Evolutionary conservation across 495 filamentous ascomycete species (phyloP).

Genomic region (Aspergillus taichungensis): DNA sequence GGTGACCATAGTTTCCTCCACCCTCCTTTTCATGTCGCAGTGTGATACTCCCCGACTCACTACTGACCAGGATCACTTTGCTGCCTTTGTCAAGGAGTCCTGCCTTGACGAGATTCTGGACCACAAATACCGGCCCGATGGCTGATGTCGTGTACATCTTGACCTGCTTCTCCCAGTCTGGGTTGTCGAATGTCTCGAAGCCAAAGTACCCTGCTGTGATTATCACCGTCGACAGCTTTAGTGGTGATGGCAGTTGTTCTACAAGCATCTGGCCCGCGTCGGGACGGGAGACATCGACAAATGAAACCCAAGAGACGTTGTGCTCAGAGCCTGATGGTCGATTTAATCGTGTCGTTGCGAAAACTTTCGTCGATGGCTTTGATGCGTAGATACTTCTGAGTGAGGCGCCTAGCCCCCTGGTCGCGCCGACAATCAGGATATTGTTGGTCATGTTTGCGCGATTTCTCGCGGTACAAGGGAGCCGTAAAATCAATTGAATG

Average conservation of each 20-base stretch:
- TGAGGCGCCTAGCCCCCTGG: slow-evolving; percentile 55
- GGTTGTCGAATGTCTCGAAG: slow-evolving; percentile 52
- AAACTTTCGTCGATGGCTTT: slow-evolving; percentile 39
- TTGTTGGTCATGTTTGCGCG: slow-evolving; percentile 19
- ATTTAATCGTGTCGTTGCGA: slow-evolving; percentile 49
- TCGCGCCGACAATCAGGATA: slow-evolving; percentile 58
- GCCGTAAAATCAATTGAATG: neutral
- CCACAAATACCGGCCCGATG: slow-evolving; percentile 57
- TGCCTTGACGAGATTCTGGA: slow-evolving; percentile 50
- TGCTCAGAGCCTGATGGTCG: slow-evolving; percentile 16
- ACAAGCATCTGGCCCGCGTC: slow-evolving; percentile 46
- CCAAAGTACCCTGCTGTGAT: slow-evolving; percentile 63
- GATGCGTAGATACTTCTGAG: slow-evolving; percentile 51
- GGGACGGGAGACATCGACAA: slow-evolving; percentile 46
- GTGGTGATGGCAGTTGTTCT: slow-evolving; percentile 31
- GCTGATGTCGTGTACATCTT: slow-evolving; percentile 64
- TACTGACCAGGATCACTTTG: slow-evolving; percentile 58
- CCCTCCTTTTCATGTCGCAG: slow-evolving; percentile 58
- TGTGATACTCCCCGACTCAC: slow-evolving; percentile 60
- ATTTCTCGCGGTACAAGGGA: neutral
- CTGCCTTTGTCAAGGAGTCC: slow-evolving; percentile 40
- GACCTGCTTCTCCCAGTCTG: slow-evolving; percentile 56
- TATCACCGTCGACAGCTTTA: slow-evolving; percentile 47
- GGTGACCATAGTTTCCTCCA: slow-evolving; percentile 65
- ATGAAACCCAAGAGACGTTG: slow-evolving; percentile 41